Evolutionary conservation across 192 early-diverging fungal genomes (phyloP), one percentile per base, ranked within the genome.

Genomic region (Coemansia sp.): DNA sequence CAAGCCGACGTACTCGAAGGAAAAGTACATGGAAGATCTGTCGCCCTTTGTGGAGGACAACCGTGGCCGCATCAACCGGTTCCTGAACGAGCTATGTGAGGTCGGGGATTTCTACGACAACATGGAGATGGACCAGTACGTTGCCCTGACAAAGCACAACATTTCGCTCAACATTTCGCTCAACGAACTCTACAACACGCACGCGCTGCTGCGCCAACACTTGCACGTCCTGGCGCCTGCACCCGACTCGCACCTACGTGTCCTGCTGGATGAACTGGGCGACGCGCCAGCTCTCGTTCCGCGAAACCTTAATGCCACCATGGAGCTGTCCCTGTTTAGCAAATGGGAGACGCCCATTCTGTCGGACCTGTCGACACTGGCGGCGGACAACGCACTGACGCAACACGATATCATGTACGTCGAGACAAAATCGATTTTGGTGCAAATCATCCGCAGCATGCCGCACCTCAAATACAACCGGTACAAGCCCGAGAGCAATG

Each of bases 41-140:
- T 87, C 91, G 79, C 90, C 91, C 14, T 98, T 95, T 83, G 84
- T 97, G 8, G 95, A 97, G 48, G 72, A 76, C 54, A 92, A 98
- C 81, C 90, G 93, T 39, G 81, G 72, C 22, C 83, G 92, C 32
- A 90, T 97, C 72, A 90, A 93, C 66, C 78, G 76, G 72, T 98
- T 98, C 71, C 77, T 98, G 55, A 89, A 89, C 59, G 91, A 95
- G 35, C 80, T 98, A 52, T 95, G 94, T 68, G 94, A 97, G 82
- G 91, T 93, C 6, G 86, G 91, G 42, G 95, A 97, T 63, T 95
- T 97, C 83, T 95, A 93, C 70, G 95, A 97, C 63, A 87, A 90
- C 27, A 72, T 97, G 74, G 93, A 97, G 83, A 97, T 97, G 95
- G 95, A 97, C 75, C 95, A 97, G 79, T 95, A 97, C 63, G 91